Base-by-base conservation (phyloP, 2,329 filamentous ascomycete species). In the Talaromyces sp. region DNA sequence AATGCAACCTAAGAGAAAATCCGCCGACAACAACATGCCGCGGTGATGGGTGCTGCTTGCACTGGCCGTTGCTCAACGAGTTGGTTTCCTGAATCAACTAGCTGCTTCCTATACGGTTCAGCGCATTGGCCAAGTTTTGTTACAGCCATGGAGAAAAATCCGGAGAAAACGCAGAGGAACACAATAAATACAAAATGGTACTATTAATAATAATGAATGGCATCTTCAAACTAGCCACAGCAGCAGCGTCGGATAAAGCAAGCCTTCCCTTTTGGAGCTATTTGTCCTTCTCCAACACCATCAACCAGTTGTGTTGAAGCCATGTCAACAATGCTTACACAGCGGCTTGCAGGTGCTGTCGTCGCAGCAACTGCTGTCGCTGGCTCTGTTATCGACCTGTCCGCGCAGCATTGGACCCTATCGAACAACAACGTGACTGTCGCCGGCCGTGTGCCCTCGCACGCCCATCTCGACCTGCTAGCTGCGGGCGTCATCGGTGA, bases 391-490 rank as follows among this genome's bases (percentile, higher is more conserved):
- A 10, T 54, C 11, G 52, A 54, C 19, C 24, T 54, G 27, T 32
- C 29, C 8, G 35, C 24, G 11, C 52, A 54, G 17, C 21, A 54
- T 19, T 54, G 52, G 52, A 54, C 52, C 1, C 31, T 54, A 27
- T 54, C 52, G 19, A 54, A 31, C 52, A 68, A 79, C 51, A 82
- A 84, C 60, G 78, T 81, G 29, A 81, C 79, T 0, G 80, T 86
- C 1, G 80, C 82, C 0, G 85, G 79, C 2, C 74, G 74, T 24
- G 75, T 85, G 3, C 84, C 85, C 2, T 85, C 83, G 0, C 82
- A 86, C 55, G 83, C 78, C 0, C 84, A 87, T 69, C 69, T 88
- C 12, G 84, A 88, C 67, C 74, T 88, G 1, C 78, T 77, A 46
- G 77, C 78, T 29, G 80, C 79, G 21, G 72, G 80, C 6, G 75